Percentiles rank a stretch among this genome's conserved stretches.
phyloP scores from a whole-genome alignment of 805 yeast genomes.

The Gaillardinia entomophila region DNA sequence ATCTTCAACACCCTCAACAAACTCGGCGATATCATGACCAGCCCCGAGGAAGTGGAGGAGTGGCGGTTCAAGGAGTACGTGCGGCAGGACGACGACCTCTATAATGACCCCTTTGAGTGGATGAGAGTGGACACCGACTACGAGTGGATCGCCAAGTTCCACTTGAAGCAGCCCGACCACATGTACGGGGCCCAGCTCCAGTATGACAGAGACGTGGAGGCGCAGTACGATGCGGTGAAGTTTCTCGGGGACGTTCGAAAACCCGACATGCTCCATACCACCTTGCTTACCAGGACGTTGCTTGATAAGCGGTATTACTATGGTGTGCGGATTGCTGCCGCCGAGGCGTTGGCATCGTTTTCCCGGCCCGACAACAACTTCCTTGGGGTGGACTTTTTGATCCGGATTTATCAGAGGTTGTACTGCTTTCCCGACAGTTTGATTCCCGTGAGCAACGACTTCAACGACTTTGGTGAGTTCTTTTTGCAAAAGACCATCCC shows the following conservation, averaged over 20 bases:
- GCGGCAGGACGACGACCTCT: constrained; percentile 63
- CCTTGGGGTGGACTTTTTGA: constrained; percentile 67
- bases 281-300: constrained; percentile 70
- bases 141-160: constrained; percentile 87
- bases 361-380: constrained; percentile 58
- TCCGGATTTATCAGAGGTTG: constrained; percentile 60
- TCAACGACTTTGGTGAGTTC: constrained; percentile 62
- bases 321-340: constrained; percentile 87
- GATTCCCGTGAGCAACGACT: constrained; percentile 79
- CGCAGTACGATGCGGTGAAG: constrained; percentile 78
- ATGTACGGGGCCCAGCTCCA: constrained; percentile 93
- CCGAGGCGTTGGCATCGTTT: constrained; percentile 64
- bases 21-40: constrained; percentile 72
- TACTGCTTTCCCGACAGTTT: constrained; percentile 62
- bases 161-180: constrained; percentile 85
- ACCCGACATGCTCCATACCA: constrained; percentile 63
- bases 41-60: constrained; percentile 51
- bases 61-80: constrained; percentile 77
- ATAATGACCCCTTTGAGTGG: constrained; percentile 95
- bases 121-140: constrained; percentile 94
- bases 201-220: constrained; percentile 94
- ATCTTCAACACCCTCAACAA: constrained; percentile 39
- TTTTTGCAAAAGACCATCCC: constrained; percentile 70
- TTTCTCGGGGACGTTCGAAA: constrained; percentile 60
- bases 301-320: constrained; percentile 82